Conservation (phyloP, 176 grass and related monocot genomes). For the Oryza officinalis region DNA sequence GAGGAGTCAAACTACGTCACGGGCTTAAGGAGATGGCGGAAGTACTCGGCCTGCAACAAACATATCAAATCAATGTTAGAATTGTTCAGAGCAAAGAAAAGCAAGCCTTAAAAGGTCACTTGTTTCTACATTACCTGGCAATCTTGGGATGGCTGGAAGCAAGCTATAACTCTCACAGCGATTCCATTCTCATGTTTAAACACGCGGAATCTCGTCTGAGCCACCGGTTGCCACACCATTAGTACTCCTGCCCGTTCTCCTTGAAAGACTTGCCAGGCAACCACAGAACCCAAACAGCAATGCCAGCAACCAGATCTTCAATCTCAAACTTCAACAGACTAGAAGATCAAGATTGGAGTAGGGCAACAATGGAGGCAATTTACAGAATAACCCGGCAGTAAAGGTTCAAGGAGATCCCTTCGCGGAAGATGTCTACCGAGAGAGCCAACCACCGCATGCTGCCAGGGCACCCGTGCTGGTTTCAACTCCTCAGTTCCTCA, state of each 20-base stretch:
- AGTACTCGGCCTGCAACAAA: constrained; percentile 81
- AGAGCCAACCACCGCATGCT: constrained; percentile 69
- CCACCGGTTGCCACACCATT: constrained; percentile 96
- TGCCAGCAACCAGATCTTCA: background rate
- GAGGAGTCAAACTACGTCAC: constrained; percentile 72
- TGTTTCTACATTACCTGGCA: constrained; percentile 67
- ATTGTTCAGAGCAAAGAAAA: background rate
- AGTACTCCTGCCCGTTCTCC: constrained; percentile 57
- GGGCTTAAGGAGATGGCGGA: constrained; percentile 93
- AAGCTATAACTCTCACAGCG: constrained; percentile 77
- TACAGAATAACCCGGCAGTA: constrained; percentile 91
- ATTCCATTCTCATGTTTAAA: constrained; percentile 97
- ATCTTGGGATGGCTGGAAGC: constrained; percentile 79
- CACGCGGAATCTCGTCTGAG: constrained; percentile 78
- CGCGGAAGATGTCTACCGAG: constrained; percentile 65
- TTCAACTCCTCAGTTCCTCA: background rate
- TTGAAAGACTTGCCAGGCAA: constrained; percentile 20
- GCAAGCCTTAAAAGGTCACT: background rate
- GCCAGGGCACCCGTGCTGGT: background rate
- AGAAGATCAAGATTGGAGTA: constrained; percentile 13
- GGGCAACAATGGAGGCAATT: constrained; percentile 4
- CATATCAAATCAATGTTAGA: constrained; percentile 22
- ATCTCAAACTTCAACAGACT: constrained; percentile 25
- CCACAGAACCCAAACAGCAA: constrained; percentile 38
- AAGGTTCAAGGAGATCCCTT: constrained; percentile 77